Evolutionary conservation across 805 yeast genomes (phyloP).

Genomic region (Schwanniomyces occidentalis): DNA sequence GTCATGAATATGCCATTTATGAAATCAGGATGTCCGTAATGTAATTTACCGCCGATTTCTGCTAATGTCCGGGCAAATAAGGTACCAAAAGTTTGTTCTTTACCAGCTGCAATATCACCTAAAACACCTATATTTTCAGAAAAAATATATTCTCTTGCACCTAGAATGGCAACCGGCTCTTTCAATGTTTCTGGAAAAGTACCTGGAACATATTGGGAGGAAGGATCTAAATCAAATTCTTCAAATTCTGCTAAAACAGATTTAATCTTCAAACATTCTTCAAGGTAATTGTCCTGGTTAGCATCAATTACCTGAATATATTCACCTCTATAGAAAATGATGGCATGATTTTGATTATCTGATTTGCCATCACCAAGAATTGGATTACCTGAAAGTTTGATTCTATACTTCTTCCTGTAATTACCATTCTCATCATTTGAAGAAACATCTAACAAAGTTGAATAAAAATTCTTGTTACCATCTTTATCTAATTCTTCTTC

Average conservation of each 20-base stretch:
- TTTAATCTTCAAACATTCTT: slow-evolving; percentile 89
- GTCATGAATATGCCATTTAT: slow-evolving; percentile 88
- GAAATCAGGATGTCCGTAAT: slow-evolving; percentile 97
- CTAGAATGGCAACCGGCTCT: slow-evolving; percentile 79
- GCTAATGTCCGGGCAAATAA: slow-evolving; percentile 91
- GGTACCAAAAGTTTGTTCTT: slow-evolving; percentile 96
- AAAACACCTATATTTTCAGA: slow-evolving; percentile 89
- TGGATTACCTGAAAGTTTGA: slow-evolving; percentile 90
- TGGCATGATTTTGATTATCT: slow-evolving; percentile 88
- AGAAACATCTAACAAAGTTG: slow-evolving; percentile 51
- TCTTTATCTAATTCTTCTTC: slow-evolving; percentile 43
- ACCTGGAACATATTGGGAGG: slow-evolving; percentile 61
- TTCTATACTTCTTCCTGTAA: slow-evolving; percentile 43
- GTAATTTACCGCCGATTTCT: slow-evolving; percentile 91
- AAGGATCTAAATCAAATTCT: slow-evolving; percentile 59
- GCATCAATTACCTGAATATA: slow-evolving; percentile 95
- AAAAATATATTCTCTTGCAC: slow-evolving; percentile 93
- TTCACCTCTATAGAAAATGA: slow-evolving; percentile 89
- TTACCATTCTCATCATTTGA: slow-evolving; percentile 56
- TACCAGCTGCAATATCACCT: slow-evolving; percentile 97
- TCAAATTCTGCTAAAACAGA: slow-evolving; percentile 90
- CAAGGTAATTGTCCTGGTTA: slow-evolving; percentile 92
- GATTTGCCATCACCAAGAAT: slow-evolving; percentile 96
- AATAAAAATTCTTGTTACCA: slow-evolving; percentile 51
- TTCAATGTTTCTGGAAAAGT: slow-evolving; percentile 5